Base-by-base conservation (phyloP, 2,329 filamentous ascomycete species). In the Diaporthe sp. region DNA sequence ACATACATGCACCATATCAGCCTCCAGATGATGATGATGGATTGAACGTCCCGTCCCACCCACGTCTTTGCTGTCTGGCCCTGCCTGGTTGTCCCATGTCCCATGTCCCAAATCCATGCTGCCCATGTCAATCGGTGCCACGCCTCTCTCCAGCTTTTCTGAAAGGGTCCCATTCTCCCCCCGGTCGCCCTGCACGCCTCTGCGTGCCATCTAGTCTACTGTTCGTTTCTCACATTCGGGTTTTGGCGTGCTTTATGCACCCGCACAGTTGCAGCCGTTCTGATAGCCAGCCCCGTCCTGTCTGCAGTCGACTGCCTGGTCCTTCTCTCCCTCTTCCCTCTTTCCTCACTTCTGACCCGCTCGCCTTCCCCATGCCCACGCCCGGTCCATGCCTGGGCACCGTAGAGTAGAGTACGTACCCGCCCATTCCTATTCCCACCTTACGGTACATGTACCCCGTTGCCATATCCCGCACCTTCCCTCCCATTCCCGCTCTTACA, bases 401-500 rank as follows among this genome's bases (percentile, higher is more conserved):
- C 22, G 28, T n/a, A 68, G 25, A 49, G 42, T 46, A 67, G 31
- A 55, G 65, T 70, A 70, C 65, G 65, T 70, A 70, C 65, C 46
- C 6, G 65, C 49, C 49, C 65, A 70, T 70, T 70, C 65, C 65
- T 70, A 42, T 42, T 70, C 65, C 49, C 65, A 42, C 65, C 34
- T 42, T 70, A 55, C 65, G 65, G 55, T 70, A 39, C 65, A 68
- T 68, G 46, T 31, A 55, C n/a, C 60, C 46, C n/a, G n/a, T 55
- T 65, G 60, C 65, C 65, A 73, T 73, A 73, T 65, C 71, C 71
- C 58, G 71, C 71, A 62, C 71, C 46, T 65, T 42, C 71, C 71
- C 53, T 73, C 37, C 34, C 65, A 70, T 55, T 55, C 65, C 65
- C 65, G 31, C 39, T 72, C 46, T 55, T 44, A 65, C 71, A 73